Percentiles rank a stretch among this genome's conserved stretches.
phyloP scores from a whole-genome alignment of 148 eudicot genomes.

The Diospyros lotus region DNA sequence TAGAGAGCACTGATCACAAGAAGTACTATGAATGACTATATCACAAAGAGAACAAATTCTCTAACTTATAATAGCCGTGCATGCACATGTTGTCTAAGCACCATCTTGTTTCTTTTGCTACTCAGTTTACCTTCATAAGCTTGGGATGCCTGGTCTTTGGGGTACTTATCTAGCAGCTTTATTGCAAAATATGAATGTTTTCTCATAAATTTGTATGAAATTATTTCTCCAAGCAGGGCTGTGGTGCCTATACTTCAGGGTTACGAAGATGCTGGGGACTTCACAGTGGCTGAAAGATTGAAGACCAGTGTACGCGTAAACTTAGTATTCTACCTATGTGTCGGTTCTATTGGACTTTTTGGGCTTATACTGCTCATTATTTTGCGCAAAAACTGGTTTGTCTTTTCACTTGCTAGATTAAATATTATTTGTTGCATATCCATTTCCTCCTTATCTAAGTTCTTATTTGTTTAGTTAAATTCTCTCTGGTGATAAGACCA shows the following conservation, averaged over 20 bases:
- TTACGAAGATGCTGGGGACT: conserved; percentile 98
- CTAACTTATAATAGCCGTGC: not conserved
- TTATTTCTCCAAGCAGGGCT: conserved; percentile 86
- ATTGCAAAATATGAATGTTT: conserved; percentile 26
- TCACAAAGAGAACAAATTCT: not conserved
- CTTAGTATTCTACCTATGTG: conserved; percentile 61
- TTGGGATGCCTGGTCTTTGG: conserved; percentile 1
- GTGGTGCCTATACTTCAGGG: conserved; percentile 98
- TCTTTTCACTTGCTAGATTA: conserved; percentile 15
- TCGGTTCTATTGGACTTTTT: conserved; percentile 65
- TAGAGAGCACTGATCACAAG: too few species aligned
- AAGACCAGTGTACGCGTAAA: conserved; percentile 83
- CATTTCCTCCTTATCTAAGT: not conserved
- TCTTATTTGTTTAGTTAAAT: not conserved
- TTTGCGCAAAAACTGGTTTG: conserved; percentile 52
- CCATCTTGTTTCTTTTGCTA: not conserved
- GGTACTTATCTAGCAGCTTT: conserved; percentile 7
- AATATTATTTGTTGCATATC: conserved; percentile 4
- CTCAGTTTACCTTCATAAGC: not conserved
- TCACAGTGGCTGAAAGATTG: conserved; percentile 69
- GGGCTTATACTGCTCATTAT: conserved; percentile 73
- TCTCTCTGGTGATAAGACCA: not conserved
- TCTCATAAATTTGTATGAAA: conserved; percentile 42
- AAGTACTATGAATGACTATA: too few species aligned
- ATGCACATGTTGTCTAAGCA: not conserved